Conservation (phyloP, 257 asterid species). For the Prunella vulgaris region DNA sequence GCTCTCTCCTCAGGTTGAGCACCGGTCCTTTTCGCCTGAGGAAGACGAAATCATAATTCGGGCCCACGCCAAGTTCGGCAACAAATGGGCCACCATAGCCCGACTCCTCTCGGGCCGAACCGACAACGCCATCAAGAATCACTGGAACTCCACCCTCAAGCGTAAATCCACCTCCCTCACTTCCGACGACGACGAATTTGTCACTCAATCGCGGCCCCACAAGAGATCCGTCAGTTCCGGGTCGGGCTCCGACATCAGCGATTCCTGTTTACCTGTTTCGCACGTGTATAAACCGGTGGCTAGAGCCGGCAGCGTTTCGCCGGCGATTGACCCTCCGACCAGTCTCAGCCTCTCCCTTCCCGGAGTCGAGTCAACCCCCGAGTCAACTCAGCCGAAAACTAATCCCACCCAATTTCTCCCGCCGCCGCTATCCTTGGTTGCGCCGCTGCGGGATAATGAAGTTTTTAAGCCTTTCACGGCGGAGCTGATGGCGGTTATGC, state of each 20-base stretch:
- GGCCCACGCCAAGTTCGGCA: constrained; percentile 44
- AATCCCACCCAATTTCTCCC: neutral
- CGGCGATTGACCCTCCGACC: constrained; percentile 44
- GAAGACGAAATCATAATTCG: constrained; percentile 41
- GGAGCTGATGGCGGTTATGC: constrained; percentile 58
- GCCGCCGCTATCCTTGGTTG: neutral
- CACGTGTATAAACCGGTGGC: constrained; percentile 42
- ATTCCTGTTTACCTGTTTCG: constrained; percentile 36
- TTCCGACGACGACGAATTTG: constrained; percentile 27
- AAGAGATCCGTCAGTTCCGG: constrained; percentile 66
- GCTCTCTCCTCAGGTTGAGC: constrained; percentile 44
- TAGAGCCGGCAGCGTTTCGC: constrained; percentile 27
- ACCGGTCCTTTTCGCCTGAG: constrained; percentile 32
- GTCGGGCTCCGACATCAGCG: constrained; percentile 57
- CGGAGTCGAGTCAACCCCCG: constrained; percentile 32
- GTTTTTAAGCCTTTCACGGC: constrained; percentile 39
- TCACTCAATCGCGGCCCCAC: constrained; percentile 37
- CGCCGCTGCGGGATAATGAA: constrained; percentile 3
- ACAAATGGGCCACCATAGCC: constrained; percentile 53
- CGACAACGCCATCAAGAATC: constrained; percentile 53
- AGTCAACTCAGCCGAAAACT: constrained; percentile 19
- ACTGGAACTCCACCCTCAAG: constrained; percentile 59
- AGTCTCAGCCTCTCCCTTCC: constrained; percentile 60
- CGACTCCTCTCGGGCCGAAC: constrained; percentile 43
- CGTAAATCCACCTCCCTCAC: constrained; percentile 47